phyloP scores from a whole-genome alignment of 2,329 filamentous ascomycete species.

The Penicillium sp. region DNA sequence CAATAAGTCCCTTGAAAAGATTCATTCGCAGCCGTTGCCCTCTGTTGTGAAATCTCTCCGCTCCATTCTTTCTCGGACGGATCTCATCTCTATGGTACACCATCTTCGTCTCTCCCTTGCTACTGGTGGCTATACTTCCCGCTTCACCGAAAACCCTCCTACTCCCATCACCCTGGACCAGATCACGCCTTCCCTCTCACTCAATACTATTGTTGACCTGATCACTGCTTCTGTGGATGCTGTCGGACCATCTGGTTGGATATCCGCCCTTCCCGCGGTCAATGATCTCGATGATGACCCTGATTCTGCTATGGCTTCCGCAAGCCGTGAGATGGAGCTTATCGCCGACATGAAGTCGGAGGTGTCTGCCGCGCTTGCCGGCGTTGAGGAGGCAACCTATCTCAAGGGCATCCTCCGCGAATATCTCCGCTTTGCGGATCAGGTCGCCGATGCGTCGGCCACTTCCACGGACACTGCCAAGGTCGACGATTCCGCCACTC shows the following conservation, averaged over 20 bases:
- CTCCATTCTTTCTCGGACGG: conserved; percentile 40
- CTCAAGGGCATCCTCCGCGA: conserved; percentile 50
- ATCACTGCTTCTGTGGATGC: conserved; percentile 50
- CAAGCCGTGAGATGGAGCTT: conserved; percentile 45
- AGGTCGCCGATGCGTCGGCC: conserved; percentile 23
- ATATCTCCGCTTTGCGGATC: conserved; percentile 45
- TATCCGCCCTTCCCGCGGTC: conserved; percentile 39
- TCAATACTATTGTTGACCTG: conserved; percentile 43
- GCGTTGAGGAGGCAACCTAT: conserved; percentile 51
- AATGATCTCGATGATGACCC: conserved; percentile 28
- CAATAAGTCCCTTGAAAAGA: conserved; percentile 40
- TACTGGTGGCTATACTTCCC: conserved; percentile 45
- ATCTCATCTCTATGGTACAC: conserved; percentile 43
- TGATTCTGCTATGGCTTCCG: conserved; percentile 19
- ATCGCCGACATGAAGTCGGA: conserved; percentile 52
- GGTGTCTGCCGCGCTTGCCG: conserved; percentile 49
- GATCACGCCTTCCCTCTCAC: conserved; percentile 39
- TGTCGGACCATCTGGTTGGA: conserved; percentile 51
- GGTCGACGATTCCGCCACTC: conserved; percentile 15
- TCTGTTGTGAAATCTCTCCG: conserved; percentile 38
- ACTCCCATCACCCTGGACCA: conserved; percentile 37
- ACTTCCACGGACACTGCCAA: conserved; percentile 12
- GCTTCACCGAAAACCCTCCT: conserved; percentile 44
- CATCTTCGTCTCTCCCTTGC: conserved; percentile 48
- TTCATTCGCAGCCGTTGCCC: conserved; percentile 36